Base-by-base conservation (phyloP, 2,329 filamentous ascomycete species). In the Penicillium palitans region DNA sequence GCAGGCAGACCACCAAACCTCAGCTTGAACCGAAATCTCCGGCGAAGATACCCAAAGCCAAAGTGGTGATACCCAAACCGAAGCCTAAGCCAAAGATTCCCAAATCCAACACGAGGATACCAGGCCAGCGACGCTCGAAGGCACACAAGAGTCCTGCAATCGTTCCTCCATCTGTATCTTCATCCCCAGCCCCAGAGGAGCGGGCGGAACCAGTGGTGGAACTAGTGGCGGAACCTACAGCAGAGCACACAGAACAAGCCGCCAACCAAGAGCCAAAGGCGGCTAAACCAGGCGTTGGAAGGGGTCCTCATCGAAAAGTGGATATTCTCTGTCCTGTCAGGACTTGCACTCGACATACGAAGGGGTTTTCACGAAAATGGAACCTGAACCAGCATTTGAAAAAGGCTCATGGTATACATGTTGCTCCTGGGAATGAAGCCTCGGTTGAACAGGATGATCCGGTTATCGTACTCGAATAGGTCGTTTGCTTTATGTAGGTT, bases 311-410 rank as follows among this genome's bases (percentile, higher is more conserved):
- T 53, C 62, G 69, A 6, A 71, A 72, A 45, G 37, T 55, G 17
- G 68, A 67, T 45, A 40, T 74, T 29, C 10, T 74, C 7, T 76
- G 74, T 51, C 74, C 74, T 1, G 48, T 75, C 7, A 63, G 57
- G 48, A 55, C 50, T 9, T 76, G 74, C 53, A 42, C 49, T 25
- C 68, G 73, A 35, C 68, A 69, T 60, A 51, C 12, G 6, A 59
- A 73, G 29, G 74, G 73, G 0, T 76, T 76, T 54, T 70, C 73
- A 1, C 68, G 74, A 15, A 66, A 53, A 15, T 75, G 74, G 74
- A 76, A 76, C 60, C 63, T 76, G 24, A 74, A 74, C 56, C 61
- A 70, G 31, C 74, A 76, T 61, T 47, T 76, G 55, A 70, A 70
- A 58, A 69, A 62, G 9, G 64, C 71, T 46, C 74, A 76, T 62